Percentiles rank a stretch among this genome's conserved stretches.
These are phyloP conservation scores for Papiliotrema flavescens DNA, from an alignment of 1,284 basidiomycete species.

Conservation along the genomic window DNA sequence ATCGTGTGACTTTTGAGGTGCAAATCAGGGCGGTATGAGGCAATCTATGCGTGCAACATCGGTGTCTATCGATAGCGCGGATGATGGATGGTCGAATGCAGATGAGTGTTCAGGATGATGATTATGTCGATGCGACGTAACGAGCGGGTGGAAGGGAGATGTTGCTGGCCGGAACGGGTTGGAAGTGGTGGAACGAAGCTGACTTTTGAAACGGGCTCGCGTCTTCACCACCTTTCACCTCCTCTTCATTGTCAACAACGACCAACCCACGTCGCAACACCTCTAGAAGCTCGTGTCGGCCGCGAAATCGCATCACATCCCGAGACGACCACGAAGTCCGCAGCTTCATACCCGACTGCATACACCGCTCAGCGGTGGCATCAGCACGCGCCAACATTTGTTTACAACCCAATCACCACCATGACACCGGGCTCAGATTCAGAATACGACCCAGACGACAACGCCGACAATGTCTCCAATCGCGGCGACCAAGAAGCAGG, in stretches of 20 bases:
- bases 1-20: conserved; percentile 3
- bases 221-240: not conserved
- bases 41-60: conserved; percentile 4
- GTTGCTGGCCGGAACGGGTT: not conserved
- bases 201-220: not conserved
- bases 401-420: not conserved
- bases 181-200: conserved; percentile 8
- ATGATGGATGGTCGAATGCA: conserved; percentile 1
- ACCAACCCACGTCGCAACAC: not conserved
- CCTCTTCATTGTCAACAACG: not conserved
- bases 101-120: conserved; percentile 6
- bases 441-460: not conserved
- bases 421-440: not conserved
- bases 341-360: too few relatives aligned
- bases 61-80: conserved; percentile 33
- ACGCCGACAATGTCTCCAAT: not conserved
- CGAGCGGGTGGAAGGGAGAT: not conserved
- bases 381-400: not conserved
- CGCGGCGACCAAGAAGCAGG: not conserved
- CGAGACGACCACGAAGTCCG: too few relatives aligned
- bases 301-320: not conserved
- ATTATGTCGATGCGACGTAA: too few relatives aligned
- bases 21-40: not conserved
- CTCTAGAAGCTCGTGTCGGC: not conserved
- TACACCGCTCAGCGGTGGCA: too few relatives aligned